Base-by-base conservation (phyloP, 352 stramenopile species). In the Elongisporangium anandrum region DNA sequence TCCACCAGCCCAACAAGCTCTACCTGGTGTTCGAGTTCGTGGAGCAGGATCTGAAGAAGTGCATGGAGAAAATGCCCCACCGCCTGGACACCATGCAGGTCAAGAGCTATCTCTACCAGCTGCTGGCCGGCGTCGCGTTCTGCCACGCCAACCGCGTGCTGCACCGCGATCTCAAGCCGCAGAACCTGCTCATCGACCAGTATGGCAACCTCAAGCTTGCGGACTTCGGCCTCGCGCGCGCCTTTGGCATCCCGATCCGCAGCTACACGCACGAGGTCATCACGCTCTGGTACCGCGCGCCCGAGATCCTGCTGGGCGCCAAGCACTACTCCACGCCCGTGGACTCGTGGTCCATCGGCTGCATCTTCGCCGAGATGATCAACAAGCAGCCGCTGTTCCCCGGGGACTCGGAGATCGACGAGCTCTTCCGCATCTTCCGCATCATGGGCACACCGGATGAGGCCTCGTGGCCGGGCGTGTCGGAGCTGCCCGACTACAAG, bases 341-440 rank as follows among this genome's bases (percentile, higher is more conserved):
- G 9, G 96, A 99, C 72, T 78, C 93, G 24, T 99, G 94, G 94
- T 94, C 76, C 26, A 87, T 93, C 52, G 92, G 94, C 17, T 98
- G 90, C 63, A 97, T 98, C 62, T 97, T 98, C 69, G 91, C 82
- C 24, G 93, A 98, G 66, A 97, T 98, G 88, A 79, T 96, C 52
- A 97, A 92, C 63, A 91, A 93, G 52, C 83, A 92, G 69, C 86
- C 86, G 22, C 64, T 97, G 7, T 96, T 96, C 59, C 86, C 87
- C 6, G 96, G 96, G 16, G 95, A 99, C 69, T 99, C 94, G 22
- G 97, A 99, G 76, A 99, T 99, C 70, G 97, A 99, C 70, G 94
- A 99, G 68, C 77, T 99, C 23, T 99, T 98, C 73, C 98, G 98
- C 50, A 99, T 99, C 59, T 99, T 99, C 73, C 78, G 83, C 15